Evolutionary conservation across 2,329 filamentous ascomycete species (phyloP).

Genomic region (Aphanoascus verrucosus): DNA sequence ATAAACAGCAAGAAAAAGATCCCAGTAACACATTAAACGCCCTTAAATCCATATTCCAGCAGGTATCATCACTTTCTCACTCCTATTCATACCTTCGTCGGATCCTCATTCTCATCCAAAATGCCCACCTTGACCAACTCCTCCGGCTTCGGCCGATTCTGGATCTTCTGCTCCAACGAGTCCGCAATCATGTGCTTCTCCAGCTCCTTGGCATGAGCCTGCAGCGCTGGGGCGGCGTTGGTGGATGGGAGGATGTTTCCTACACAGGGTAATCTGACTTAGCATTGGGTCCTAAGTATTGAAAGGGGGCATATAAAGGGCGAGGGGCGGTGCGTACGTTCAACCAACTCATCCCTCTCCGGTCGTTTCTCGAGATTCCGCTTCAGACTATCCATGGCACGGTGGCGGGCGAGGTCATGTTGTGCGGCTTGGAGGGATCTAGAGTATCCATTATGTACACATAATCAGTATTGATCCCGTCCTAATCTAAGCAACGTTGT

Average conservation of each 20-base stretch:
- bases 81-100: conserved; percentile 20
- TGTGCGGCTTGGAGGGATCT: conserved; percentile 47
- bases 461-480: neutral
- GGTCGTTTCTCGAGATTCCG: conserved; percentile 54
- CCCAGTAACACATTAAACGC: neutral
- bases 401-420: conserved; percentile 55
- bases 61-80: neutral
- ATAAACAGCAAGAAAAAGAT: neutral
- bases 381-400: conserved; percentile 52
- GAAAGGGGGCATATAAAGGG: neutral
- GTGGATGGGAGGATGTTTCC: conserved; percentile 79
- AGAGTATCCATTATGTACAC: neutral
- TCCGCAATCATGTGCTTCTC: conserved; percentile 81
- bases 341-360: conserved; percentile 64
- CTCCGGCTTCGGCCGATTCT: conserved; percentile 64
- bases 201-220: conserved; percentile 72
- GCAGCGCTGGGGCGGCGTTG: conserved; percentile 64
- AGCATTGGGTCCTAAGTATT: neutral
- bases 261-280: conserved; percentile 27
- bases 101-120: conserved; percentile 52
- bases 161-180: conserved; percentile 75
- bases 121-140: conserved; percentile 70
- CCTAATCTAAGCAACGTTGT: too few relatives aligned
- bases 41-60: neutral
- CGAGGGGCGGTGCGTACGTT: conserved; percentile 47